These are phyloP conservation scores for Pichia sp. DNA, from an alignment of 1,139 yeast species.

Conservation along the genomic window DNA sequence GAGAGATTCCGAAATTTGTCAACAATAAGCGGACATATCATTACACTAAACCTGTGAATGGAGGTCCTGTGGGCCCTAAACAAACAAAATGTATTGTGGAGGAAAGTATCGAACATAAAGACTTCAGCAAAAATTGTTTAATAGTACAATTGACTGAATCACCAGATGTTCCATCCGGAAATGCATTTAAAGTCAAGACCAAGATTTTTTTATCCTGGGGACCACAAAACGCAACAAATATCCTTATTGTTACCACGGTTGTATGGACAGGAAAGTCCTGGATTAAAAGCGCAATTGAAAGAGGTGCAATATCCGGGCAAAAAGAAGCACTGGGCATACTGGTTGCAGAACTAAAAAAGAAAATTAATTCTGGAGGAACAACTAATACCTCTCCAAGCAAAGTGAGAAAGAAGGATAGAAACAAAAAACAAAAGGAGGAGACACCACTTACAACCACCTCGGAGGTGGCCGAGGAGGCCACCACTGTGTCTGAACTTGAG, in stretches of 20 bases:
- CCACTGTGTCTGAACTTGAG: slow-evolving; percentile 1
- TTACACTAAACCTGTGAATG: slow-evolving; percentile 75
- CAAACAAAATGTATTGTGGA: slow-evolving; percentile 80
- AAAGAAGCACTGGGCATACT: slow-evolving; percentile 59
- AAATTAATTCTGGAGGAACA: slow-evolving; percentile 32
- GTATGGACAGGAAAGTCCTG: slow-evolving; percentile 94
- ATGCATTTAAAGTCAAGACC: slow-evolving; percentile 70
- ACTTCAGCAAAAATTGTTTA: slow-evolving; percentile 51
- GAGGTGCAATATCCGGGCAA: slow-evolving; percentile 90
- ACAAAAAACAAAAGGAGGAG: slow-evolving; percentile 11
- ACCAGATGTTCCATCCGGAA: slow-evolving; percentile 96
- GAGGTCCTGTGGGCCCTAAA: slow-evolving; percentile 89
- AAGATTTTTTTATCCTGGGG: slow-evolving; percentile 74
- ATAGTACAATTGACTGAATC: slow-evolving; percentile 69
- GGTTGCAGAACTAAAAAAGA: slow-evolving; percentile 52
- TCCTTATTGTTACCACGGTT: slow-evolving; percentile 61
- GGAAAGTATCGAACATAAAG: slow-evolving; percentile 64
- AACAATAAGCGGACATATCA: slow-evolving; percentile 52
- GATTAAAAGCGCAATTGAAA: slow-evolving; percentile 88
- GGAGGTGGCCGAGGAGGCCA: slow-evolving; percentile 20
- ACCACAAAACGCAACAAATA: slow-evolving; percentile 56
- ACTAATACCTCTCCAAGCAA: slow-evolving; percentile 9
- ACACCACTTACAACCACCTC: slow-evolving; percentile 14
- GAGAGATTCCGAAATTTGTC: slow-evolving; percentile 50
- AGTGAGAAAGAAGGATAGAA: slow-evolving; percentile 12